Percentiles rank a stretch among this genome's conserved stretches.
These are phyloP conservation scores for Nepenthes alata DNA, from an alignment of 179 eudicot genomes.

Conservation along the genomic window DNA sequence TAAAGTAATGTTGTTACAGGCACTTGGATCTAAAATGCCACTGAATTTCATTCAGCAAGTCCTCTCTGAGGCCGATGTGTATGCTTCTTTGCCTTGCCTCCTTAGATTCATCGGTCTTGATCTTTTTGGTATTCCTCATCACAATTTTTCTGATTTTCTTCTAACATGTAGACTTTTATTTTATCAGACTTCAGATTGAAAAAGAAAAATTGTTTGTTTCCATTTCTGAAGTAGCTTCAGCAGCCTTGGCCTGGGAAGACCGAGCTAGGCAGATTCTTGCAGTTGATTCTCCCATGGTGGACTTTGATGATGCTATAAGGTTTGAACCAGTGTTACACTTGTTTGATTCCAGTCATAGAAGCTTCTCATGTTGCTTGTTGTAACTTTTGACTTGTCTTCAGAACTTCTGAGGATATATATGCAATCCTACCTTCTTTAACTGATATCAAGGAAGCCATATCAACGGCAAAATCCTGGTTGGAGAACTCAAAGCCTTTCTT, in stretches of 20 bases:
- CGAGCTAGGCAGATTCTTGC: conserved; percentile 42
- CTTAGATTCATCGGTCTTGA: background rate
- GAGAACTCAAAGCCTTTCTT: conserved; percentile 50
- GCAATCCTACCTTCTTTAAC: conserved; percentile 63
- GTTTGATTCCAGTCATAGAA: background rate
- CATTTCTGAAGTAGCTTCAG: conserved; percentile 37
- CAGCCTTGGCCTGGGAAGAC: conserved; percentile 69
- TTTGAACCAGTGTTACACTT: conserved; percentile 6
- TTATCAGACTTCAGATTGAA: conserved; percentile 69
- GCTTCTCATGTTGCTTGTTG: background rate
- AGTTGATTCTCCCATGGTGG: conserved; percentile 38
- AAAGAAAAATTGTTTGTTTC: conserved; percentile 47
- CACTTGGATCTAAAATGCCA: conserved; percentile 29
- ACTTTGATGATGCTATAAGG: conserved; percentile 66
- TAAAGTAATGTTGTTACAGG: conserved; percentile 30
- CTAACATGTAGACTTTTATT: background rate
- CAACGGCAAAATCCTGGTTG: conserved; percentile 60
- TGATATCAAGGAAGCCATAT: conserved; percentile 47
- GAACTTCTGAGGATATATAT: conserved; percentile 55
- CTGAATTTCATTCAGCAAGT: conserved; percentile 48
- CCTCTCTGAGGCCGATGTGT: conserved; percentile 58
- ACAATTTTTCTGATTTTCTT: background rate
- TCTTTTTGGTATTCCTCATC: background rate
- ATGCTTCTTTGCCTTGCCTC: conserved; percentile 23
- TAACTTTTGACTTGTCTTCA: conserved; percentile 12